Conservation (phyloP, 805 yeast species). For the Yamadazyma laniorum region DNA sequence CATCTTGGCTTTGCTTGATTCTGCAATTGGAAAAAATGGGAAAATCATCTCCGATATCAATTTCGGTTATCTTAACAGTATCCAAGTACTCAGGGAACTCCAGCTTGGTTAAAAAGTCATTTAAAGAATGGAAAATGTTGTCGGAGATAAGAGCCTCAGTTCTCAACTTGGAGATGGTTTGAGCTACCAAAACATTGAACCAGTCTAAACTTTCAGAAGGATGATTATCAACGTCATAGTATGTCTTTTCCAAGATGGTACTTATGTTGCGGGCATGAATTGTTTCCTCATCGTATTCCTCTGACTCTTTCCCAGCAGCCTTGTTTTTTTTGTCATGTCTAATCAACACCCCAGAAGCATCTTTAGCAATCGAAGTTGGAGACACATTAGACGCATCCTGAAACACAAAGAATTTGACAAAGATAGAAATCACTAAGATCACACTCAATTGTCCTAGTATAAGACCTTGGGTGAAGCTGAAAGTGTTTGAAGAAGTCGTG, state of each 20-base stretch:
- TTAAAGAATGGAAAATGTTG: conserved; percentile 76
- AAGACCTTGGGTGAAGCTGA: conserved; percentile 80
- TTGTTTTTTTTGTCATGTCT: conserved; percentile 26
- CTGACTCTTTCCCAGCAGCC: conserved; percentile 15
- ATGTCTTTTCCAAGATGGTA: conserved; percentile 82
- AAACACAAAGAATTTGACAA: conserved; percentile 74
- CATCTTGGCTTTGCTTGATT: conserved; percentile 58
- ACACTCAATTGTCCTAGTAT: conserved; percentile 74
- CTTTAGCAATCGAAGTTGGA: conserved; percentile 21
- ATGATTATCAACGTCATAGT: conserved; percentile 86
- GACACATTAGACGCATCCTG: conserved; percentile 57
- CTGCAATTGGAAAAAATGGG: conserved; percentile 95
- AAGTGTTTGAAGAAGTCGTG: conserved; percentile 19
- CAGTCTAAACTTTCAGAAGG: conserved; percentile 91
- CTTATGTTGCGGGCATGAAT: conserved; percentile 15
- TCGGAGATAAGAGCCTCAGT: conserved; percentile 85
- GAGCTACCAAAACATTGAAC: conserved; percentile 94
- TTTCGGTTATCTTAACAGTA: conserved; percentile 74
- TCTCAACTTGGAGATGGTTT: conserved; percentile 80
- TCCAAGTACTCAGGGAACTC: conserved; percentile 80
- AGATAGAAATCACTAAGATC: conserved; percentile 57
- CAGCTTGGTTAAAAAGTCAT: conserved; percentile 59
- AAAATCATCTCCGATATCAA: conserved; percentile 91
- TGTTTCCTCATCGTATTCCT: conserved; percentile 9
- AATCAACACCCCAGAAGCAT: conserved; percentile 32